phyloP scores from a whole-genome alignment of 345 rosid species.

The Euphorbia pulcherrima region DNA sequence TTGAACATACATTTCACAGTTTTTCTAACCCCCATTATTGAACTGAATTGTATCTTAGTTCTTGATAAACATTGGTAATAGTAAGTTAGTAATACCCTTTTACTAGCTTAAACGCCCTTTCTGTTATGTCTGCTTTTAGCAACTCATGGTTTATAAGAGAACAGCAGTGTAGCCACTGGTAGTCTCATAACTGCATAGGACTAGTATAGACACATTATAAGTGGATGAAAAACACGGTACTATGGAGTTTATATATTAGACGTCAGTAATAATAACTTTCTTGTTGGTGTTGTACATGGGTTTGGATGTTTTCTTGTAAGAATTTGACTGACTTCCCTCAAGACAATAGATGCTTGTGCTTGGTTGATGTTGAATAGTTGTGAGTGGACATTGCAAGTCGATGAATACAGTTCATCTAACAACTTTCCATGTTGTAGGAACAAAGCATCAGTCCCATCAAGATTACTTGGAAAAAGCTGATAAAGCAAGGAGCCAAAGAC shows the following conservation, averaged over 20 bases:
- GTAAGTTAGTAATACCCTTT: too few relatives aligned
- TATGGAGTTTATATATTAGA: background rate
- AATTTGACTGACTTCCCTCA: background rate
- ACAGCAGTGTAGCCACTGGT: background rate
- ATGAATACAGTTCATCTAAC: background rate
- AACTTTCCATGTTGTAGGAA: slow-evolving; percentile 37
- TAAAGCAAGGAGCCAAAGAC: slow-evolving; percentile 71
- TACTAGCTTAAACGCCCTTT: background rate
- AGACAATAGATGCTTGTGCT: background rate
- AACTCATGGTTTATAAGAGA: background rate
- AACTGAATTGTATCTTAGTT: too few relatives aligned
- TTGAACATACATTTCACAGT: background rate
- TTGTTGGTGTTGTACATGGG: slow-evolving; percentile 1
- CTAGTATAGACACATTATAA: background rate
- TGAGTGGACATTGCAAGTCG: background rate
- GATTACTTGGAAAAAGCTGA: slow-evolving; percentile 96
- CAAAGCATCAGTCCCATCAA: slow-evolving; percentile 90
- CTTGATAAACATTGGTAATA: too few relatives aligned
- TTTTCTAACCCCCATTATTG: too few relatives aligned
- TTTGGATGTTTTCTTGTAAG: background rate
- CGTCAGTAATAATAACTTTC: background rate
- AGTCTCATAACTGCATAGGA: background rate
- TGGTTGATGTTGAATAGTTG: background rate
- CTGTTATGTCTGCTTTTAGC: background rate
- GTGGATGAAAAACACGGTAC: background rate